Percentiles rank a stretch among this genome's conserved stretches.
Conservation (phyloP, 2,329 filamentous ascomycete species). For the Diplodia seriata region DNA sequence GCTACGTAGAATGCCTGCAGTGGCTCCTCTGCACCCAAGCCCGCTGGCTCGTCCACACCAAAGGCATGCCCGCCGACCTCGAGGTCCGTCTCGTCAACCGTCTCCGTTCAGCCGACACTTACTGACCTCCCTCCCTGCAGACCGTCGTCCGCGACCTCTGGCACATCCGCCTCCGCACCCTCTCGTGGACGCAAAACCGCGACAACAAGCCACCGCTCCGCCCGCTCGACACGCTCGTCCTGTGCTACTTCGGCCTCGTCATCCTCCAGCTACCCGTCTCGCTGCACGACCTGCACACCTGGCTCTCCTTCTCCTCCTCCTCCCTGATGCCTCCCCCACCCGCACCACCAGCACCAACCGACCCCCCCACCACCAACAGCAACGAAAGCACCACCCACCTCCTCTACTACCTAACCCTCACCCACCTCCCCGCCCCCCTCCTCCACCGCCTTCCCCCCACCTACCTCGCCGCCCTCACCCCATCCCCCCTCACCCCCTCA, state of each 20-base stretch:
- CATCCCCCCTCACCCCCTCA: conserved; percentile 56
- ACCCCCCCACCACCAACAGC: not conserved
- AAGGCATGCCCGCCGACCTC: conserved; percentile 73
- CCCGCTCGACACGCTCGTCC: conserved; percentile 73
- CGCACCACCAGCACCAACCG: not conserved
- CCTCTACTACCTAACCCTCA: conserved; percentile 70
- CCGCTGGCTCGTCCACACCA: conserved; percentile 71
- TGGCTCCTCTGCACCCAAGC: conserved; percentile 84
- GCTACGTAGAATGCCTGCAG: conserved; percentile 86
- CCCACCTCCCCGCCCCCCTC: conserved; percentile 68
- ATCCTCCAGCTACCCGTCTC: conserved; percentile 79
- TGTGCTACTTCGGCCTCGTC: conserved; percentile 81
- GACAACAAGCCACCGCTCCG: conserved; percentile 60
- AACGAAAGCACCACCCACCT: conserved; percentile 57
- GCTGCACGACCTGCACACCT: conserved; percentile 72
- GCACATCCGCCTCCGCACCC: conserved; percentile 70
- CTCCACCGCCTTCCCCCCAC: conserved; percentile 66
- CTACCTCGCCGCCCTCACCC: conserved; percentile 67
- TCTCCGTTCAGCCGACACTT: not conserved
- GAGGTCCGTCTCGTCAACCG: conserved; percentile 59
- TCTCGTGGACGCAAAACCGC: conserved; percentile 46
- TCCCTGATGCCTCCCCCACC: not conserved
- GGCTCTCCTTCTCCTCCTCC: conserved; percentile 56
- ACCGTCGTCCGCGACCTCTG: conserved; percentile 81
- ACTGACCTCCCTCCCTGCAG: not conserved